phyloP scores from a whole-genome alignment of 441 rosid genomes.

The Erysimum cheiri region DNA sequence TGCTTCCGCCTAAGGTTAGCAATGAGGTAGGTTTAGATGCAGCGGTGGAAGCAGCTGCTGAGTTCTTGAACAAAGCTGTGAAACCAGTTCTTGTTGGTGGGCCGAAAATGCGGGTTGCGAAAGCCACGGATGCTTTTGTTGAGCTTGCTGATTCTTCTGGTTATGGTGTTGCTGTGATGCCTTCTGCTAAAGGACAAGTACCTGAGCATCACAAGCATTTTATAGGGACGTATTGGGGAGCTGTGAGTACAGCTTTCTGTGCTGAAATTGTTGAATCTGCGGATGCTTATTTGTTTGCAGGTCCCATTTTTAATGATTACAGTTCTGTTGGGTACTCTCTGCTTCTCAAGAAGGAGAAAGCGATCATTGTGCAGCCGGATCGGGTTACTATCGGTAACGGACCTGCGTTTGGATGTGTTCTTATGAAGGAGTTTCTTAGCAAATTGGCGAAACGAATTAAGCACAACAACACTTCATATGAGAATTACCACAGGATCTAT shows the following conservation, averaged over 20 bases:
- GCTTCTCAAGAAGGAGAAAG: constrained; percentile 91
- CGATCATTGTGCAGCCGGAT: constrained; percentile 79
- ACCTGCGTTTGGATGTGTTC: constrained; percentile 83
- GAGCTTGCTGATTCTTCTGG: constrained; percentile 84
- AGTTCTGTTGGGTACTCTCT: constrained; percentile 95
- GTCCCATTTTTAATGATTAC: constrained; percentile 88
- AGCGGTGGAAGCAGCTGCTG: constrained; percentile 82
- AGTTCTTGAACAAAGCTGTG: constrained; percentile 85
- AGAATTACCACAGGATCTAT: constrained; percentile 80
- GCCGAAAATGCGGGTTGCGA: constrained; percentile 75
- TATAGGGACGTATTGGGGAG: constrained; percentile 91
- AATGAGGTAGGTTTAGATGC: constrained; percentile 72
- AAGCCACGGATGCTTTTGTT: constrained; percentile 64
- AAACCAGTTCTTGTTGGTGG: constrained; percentile 89
- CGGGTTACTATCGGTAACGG: constrained; percentile 79
- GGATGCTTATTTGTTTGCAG: constrained; percentile 92
- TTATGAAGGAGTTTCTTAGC: constrained; percentile 85
- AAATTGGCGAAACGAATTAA: constrained; percentile 63
- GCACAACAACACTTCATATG: constrained; percentile 64
- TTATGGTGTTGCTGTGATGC: constrained; percentile 76
- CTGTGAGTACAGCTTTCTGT: constrained; percentile 81
- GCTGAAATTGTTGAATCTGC: constrained; percentile 93
- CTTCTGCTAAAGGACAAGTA: constrained; percentile 84
- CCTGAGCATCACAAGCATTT: constrained; percentile 78
- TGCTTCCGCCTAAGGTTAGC: constrained; percentile 65